Conservation (phyloP, 2,329 filamentous ascomycete species). For the Fusarium haematococcum region DNA sequence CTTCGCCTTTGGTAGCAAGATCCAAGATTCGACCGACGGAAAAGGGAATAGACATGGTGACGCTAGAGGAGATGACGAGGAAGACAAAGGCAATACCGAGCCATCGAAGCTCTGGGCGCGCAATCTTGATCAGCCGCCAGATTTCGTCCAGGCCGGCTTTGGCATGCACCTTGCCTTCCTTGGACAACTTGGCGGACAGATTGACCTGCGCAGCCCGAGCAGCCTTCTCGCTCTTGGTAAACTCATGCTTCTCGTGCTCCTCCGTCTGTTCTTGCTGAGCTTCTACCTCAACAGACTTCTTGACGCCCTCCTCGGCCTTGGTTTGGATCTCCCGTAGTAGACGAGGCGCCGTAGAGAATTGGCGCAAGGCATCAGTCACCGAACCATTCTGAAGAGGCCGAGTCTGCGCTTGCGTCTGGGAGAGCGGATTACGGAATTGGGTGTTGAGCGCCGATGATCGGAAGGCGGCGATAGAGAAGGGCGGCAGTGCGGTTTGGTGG, state of each 20-base stretch:
- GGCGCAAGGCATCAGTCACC: constrained; percentile 39
- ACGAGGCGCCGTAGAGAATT: constrained; percentile 46
- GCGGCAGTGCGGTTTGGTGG: constrained; percentile 38
- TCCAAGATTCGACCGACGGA: constrained; percentile 97
- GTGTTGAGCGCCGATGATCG: constrained; percentile 29
- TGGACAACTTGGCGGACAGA: constrained; percentile 86
- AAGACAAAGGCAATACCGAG: constrained; percentile 85
- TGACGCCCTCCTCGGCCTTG: constrained; percentile 48
- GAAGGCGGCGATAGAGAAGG: constrained; percentile 43
- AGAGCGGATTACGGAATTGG: constrained; percentile 10
- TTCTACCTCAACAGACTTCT: constrained; percentile 50
- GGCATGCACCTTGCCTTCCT: constrained; percentile 74
- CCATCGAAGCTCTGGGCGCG: constrained; percentile 83
- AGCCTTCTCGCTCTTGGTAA: constrained; percentile 83
- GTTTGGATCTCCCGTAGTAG: constrained; percentile 41
- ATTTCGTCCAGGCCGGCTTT: constrained; percentile 79
- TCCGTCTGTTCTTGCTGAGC: constrained; percentile 48
- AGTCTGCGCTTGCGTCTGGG: constrained; percentile 4
- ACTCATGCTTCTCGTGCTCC: constrained; percentile 55
- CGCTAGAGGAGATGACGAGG: constrained; percentile 87
- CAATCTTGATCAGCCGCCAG: constrained; percentile 89
- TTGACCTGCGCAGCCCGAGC: constrained; percentile 90
- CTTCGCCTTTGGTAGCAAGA: constrained; percentile 80
- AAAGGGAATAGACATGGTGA: constrained; percentile 97
- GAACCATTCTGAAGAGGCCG: constrained; percentile 20